A percentile compares a stretch with the other conserved stretches of the same genome.
phyloP scores from a whole-genome alignment of 139 green algal species.

The Picocystis salinarum region DNA sequence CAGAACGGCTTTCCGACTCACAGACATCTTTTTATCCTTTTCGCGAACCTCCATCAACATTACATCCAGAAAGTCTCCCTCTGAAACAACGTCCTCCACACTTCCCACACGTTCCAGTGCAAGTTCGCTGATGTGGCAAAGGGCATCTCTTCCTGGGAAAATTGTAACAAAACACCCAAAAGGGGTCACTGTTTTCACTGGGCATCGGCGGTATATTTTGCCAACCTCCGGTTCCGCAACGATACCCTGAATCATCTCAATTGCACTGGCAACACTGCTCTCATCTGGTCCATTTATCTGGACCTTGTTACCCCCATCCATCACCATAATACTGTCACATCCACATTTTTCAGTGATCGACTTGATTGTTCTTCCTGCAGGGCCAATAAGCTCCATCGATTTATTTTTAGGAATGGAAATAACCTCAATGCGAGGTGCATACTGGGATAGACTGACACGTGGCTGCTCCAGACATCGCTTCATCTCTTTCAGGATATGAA shows the following conservation, averaged over 20 bases:
- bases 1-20: too few relatives aligned
- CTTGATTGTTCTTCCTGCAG: conserved; percentile 52
- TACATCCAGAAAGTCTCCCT: conserved; percentile 56
- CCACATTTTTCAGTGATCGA: conserved; percentile 4
- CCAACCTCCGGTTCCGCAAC: conserved; percentile 14
- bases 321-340: too few relatives aligned
- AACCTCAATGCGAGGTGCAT: conserved; percentile 39
- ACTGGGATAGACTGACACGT: conserved; percentile 16
- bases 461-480: conserved; percentile 36
- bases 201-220: conserved; percentile 13
- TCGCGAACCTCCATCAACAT: conserved; percentile 33
- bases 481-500: conserved; percentile 69
- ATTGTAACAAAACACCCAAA: conserved; percentile 36
- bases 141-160: conserved; percentile 31
- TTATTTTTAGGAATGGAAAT: conserved; percentile 24
- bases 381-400: conserved; percentile 53
- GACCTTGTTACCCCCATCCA: conserved; percentile 4
- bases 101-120: conserved; percentile 13
- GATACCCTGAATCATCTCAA: conserved; percentile 16
- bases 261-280: too few relatives aligned
- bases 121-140: conserved; percentile 34
- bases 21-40: not conserved
- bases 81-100: conserved; percentile 23
- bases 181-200: conserved; percentile 15
- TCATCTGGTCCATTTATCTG: conserved; percentile 6